These are phyloP conservation scores for Carex littledalei DNA, from an alignment of 176 grass and related monocot species.

Conservation along the genomic window DNA sequence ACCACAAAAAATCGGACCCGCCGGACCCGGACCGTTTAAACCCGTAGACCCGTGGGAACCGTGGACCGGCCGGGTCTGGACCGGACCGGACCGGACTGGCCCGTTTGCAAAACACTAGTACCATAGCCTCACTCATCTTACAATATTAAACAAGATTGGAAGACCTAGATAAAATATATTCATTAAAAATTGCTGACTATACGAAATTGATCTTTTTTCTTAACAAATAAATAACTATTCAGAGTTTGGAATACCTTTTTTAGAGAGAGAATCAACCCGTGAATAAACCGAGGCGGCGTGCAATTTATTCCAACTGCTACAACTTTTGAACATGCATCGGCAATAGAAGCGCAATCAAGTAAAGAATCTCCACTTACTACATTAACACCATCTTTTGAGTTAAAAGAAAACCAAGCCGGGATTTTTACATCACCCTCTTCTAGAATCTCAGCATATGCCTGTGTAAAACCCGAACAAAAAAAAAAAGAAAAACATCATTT, in stretches of 20 bases:
- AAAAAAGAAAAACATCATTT: background rate
- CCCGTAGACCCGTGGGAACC: too few species aligned
- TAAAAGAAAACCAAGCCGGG: constrained; percentile 96
- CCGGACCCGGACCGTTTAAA: too few species aligned
- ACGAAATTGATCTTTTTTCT: constrained; percentile 32
- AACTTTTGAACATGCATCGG: constrained; percentile 61
- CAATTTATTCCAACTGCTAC: constrained; percentile 91
- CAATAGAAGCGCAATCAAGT: constrained; percentile 63
- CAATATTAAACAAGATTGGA: background rate
- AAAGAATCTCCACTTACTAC: constrained; percentile 81
- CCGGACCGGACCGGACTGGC: too few species aligned
- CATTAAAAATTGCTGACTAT: background rate
- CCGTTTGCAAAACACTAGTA: too few species aligned
- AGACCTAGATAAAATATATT: background rate
- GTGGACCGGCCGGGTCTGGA: too few species aligned
- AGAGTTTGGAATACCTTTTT: constrained; percentile 46
- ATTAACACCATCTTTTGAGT: constrained; percentile 83
- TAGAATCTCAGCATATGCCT: constrained; percentile 91
- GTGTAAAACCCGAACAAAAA: constrained; percentile 12
- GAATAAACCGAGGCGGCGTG: constrained; percentile 92
- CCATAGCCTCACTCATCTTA: background rate
- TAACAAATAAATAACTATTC: too few species aligned
- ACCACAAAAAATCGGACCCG: too few species aligned
- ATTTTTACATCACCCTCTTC: constrained; percentile 65
- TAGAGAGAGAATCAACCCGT: constrained; percentile 61